Base-by-base conservation (phyloP, 192 early-diverging fungal species). In the Rhizoclosmatium globosum region DNA sequence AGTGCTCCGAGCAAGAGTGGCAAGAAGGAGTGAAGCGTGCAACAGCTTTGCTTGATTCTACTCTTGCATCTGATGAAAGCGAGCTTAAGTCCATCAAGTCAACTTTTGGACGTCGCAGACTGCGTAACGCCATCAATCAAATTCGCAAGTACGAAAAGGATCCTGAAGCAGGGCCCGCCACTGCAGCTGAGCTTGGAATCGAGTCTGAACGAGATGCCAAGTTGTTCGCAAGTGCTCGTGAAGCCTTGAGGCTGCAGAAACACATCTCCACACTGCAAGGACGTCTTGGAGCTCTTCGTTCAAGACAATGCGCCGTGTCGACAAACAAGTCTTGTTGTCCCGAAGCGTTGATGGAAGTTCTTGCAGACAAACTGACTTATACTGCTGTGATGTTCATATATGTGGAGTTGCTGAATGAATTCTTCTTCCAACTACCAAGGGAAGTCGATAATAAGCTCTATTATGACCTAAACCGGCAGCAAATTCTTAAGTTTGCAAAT, bases 351-450 rank as follows among this genome's bases (percentile, higher is more conserved):
- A 83, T 98, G 73, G 92, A 93, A 43, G 94, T 95, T 45, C 91
- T 99, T 39, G 92, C 97, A 1, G 96, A 98, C 68, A 99, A 99
- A 79, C 88, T 99, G 47, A 93, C 97, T 0, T 94, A 96, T 82
- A 95, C 93, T 85, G 85, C 96, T 47, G 96, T 96, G 48, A 96
- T 99, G 94, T 99, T 99, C 82, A 97, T 99, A 77, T 94, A 95
- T 81, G 94, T 97, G 21, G 97, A 99, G 84, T 88, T 99, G 61
- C 85, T 99, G 81, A 97, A 96, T 81, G 97, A 99, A 84, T 99
- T 98, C 85, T 96, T 97, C 81, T 98, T 97, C 91, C 96, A 98
- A 86, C 90, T 98, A 74, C 97, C 97, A 47, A 85, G 97, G 47
- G 95, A 97, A 85, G 91, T 99, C 23, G 97, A 99, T 82, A 92